A percentile compares a stretch with the other conserved stretches of the same genome.
Conservation (phyloP, 805 yeast species). For the Kuraishia molischiana region DNA sequence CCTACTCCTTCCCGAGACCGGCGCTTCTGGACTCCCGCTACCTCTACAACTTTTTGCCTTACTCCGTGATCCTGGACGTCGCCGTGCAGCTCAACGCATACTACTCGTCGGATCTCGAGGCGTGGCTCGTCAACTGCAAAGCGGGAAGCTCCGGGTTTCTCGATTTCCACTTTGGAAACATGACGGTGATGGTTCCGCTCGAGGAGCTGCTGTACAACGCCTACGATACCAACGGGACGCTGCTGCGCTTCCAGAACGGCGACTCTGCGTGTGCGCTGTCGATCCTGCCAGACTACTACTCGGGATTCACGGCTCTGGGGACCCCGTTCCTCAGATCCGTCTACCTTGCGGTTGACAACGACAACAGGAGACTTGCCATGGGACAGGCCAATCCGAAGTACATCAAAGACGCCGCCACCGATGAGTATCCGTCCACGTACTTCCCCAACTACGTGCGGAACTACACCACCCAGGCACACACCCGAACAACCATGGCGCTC, state of each 20-base stretch:
- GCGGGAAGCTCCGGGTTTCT: slow-evolving; percentile 41
- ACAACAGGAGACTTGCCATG: slow-evolving; percentile 42
- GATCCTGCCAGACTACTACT: slow-evolving; percentile 33
- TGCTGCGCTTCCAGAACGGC: slow-evolving; percentile 42
- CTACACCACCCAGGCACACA: neutral
- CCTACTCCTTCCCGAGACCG: slow-evolving; percentile 32
- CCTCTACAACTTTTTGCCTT: slow-evolving; percentile 41
- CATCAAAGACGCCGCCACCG: neutral
- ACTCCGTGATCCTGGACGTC: slow-evolving; percentile 42
- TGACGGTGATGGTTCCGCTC: slow-evolving; percentile 40
- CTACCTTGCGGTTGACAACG: slow-evolving; percentile 59
- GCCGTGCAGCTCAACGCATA: slow-evolving; percentile 66
- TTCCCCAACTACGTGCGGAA: too few relatives aligned
- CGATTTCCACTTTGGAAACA: slow-evolving; percentile 41
- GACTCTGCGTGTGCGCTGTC: slow-evolving; percentile 45
- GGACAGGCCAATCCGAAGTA: slow-evolving; percentile 30
- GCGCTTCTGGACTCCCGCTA: slow-evolving; percentile 51
- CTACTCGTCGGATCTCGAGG: slow-evolving; percentile 31
- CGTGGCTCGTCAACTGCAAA: slow-evolving; percentile 60
- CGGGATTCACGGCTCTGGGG: slow-evolving; percentile 50
- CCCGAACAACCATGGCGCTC: neutral
- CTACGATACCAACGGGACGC: slow-evolving; percentile 18
- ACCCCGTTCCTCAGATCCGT: slow-evolving; percentile 41
- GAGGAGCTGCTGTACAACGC: slow-evolving; percentile 33
- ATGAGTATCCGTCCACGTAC: neutral